Evolutionary conservation across 1,284 basidiomycete species (phyloP).

Genomic region (Cutaneotrichosporon sp.): DNA sequence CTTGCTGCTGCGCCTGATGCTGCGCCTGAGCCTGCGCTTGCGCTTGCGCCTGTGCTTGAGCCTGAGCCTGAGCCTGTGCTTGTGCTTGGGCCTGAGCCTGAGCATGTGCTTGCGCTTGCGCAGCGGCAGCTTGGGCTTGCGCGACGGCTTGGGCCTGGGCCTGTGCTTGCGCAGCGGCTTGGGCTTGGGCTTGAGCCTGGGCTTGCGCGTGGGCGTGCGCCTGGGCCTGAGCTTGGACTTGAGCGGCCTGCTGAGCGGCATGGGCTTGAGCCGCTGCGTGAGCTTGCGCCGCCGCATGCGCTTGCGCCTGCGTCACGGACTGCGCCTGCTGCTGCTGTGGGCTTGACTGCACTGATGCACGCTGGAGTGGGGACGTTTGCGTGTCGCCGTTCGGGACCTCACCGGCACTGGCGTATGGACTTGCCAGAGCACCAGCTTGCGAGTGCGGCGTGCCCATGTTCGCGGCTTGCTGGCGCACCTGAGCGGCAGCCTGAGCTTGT

Average conservation of each 20-base stretch:
- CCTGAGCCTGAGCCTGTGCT: slow-evolving; percentile 11
- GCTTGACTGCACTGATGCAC: slow-evolving; percentile 15
- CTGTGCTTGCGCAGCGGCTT: slow-evolving; percentile 12
- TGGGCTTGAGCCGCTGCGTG: slow-evolving; percentile 17
- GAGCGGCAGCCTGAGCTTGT: slow-evolving; percentile 8
- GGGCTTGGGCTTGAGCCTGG: slow-evolving; percentile 8
- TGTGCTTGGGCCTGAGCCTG: slow-evolving; percentile 22
- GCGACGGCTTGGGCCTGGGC: slow-evolving; percentile 12
- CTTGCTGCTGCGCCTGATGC: slow-evolving; percentile 8
- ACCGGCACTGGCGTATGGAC: slow-evolving; percentile 20
- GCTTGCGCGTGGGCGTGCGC: slow-evolving; percentile 6
- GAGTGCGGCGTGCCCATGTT: slow-evolving; percentile 26
- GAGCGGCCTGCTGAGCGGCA: slow-evolving; percentile 9
- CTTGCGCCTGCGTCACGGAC: slow-evolving; percentile 23
- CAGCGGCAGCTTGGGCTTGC: slow-evolving; percentile 10
- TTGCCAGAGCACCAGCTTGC: slow-evolving; percentile 24
- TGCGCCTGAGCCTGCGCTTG: slow-evolving; percentile 14
- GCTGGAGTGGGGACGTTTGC: slow-evolving; percentile 1
- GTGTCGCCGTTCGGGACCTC: slow-evolving; percentile 24
- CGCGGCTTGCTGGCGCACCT: slow-evolving; percentile 9
- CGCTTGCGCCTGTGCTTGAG: slow-evolving; percentile 15
- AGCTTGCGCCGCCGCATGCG: slow-evolving; percentile 14
- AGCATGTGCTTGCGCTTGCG: slow-evolving; percentile 7
- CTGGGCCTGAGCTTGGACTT: slow-evolving; percentile 14
- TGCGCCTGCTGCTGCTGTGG: slow-evolving; percentile 21